These are phyloP conservation scores for Gracilaria gracilis DNA, from an alignment of 23 red algal species.

Conservation along the genomic window DNA sequence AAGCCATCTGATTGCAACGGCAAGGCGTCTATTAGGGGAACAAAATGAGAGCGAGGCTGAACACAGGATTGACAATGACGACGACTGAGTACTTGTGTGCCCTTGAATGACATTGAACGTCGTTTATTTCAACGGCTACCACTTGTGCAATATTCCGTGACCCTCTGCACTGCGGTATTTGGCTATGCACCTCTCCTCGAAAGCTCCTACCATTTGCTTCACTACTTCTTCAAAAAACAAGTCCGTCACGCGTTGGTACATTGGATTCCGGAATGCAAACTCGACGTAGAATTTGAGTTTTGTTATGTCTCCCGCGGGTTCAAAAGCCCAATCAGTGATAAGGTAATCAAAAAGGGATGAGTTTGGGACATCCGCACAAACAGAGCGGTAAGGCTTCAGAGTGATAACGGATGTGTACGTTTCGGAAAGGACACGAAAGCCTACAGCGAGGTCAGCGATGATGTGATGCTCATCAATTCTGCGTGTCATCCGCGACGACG, in stretches of 20 bases:
- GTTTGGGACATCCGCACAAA: slow-evolving; percentile 75
- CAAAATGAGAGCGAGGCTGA: neutral
- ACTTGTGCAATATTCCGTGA: slow-evolving; percentile 48
- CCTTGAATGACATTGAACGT: neutral
- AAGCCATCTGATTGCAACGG: slow-evolving; percentile 22
- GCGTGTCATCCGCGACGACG: slow-evolving; percentile 57
- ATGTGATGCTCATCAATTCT: slow-evolving; percentile 46
- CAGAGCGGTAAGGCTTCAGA: slow-evolving; percentile 57
- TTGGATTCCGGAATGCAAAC: slow-evolving; percentile 89
- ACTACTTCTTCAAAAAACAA: slow-evolving; percentile 98
- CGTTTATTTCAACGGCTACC: slow-evolving; percentile 20
- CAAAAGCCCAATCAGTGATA: slow-evolving; percentile 96
- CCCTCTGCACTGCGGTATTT: slow-evolving; percentile 39
- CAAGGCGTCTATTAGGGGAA: slow-evolving; percentile 32
- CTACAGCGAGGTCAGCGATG: slow-evolving; percentile 86
- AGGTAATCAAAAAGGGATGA: slow-evolving; percentile 94
- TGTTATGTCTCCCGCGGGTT: slow-evolving; percentile 55
- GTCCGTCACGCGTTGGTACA: slow-evolving; percentile 88
- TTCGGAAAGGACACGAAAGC: slow-evolving; percentile 94
- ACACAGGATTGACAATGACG: slow-evolving; percentile 10
- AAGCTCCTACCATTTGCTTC: slow-evolving; percentile 93
- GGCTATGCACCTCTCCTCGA: slow-evolving; percentile 75
- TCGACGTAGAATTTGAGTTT: slow-evolving; percentile 87
- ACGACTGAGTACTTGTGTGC: neutral
- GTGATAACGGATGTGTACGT: slow-evolving; percentile 82